Evolutionary conservation across 2,329 filamentous ascomycete species (phyloP).

Genomic region (Ascomycota sp.): DNA sequence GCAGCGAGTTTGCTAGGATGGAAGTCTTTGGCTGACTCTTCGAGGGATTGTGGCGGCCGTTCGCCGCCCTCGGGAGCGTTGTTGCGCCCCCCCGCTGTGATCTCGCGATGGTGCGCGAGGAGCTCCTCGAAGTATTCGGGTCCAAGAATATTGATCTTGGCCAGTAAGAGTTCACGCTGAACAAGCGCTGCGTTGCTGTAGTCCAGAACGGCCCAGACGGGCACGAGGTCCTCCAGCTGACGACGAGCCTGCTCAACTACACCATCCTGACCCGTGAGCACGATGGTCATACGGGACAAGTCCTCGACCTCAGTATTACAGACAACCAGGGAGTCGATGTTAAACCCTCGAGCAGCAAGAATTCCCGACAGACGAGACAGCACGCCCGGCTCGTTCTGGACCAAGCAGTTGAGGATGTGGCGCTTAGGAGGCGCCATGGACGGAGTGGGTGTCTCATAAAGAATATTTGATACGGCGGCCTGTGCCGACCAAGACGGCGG

Average conservation of each 20-base stretch:
- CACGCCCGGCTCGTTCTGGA: slow-evolving; percentile 97
- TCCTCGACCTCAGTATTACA: slow-evolving; percentile 96
- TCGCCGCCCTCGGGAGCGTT: slow-evolving; percentile 13
- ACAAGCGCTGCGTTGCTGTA: slow-evolving; percentile 86
- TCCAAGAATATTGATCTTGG: slow-evolving; percentile 90
- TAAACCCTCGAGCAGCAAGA: slow-evolving; percentile 88
- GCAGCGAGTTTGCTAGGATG: slow-evolving; percentile 74
- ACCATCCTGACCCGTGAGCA: slow-evolving; percentile 85
- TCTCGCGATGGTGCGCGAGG: slow-evolving; percentile 85
- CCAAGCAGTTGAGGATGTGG: slow-evolving; percentile 92
- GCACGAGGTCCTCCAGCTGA: slow-evolving; percentile 89
- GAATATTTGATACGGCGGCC: slow-evolving; percentile 89
- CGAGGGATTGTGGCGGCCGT: slow-evolving; percentile 19
- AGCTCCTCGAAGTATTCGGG: slow-evolving; percentile 98
- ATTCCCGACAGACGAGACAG: slow-evolving; percentile 93
- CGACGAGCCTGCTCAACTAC: slow-evolving; percentile 92
- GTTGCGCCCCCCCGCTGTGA: slow-evolving; percentile 29
- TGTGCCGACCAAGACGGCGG: slow-evolving; percentile 73
- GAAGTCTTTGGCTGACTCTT: slow-evolving; percentile 44
- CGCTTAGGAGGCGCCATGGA: slow-evolving; percentile 72
- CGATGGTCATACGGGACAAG: slow-evolving; percentile 95
- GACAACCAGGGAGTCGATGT: slow-evolving; percentile 95
- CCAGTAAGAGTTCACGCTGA: slow-evolving; percentile 83
- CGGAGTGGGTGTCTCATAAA: slow-evolving; percentile 89
- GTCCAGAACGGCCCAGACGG: slow-evolving; percentile 94